These are phyloP conservation scores for Chrysoporthe austroafricana DNA, from an alignment of 2,329 filamentous ascomycete species.

Conservation along the genomic window DNA sequence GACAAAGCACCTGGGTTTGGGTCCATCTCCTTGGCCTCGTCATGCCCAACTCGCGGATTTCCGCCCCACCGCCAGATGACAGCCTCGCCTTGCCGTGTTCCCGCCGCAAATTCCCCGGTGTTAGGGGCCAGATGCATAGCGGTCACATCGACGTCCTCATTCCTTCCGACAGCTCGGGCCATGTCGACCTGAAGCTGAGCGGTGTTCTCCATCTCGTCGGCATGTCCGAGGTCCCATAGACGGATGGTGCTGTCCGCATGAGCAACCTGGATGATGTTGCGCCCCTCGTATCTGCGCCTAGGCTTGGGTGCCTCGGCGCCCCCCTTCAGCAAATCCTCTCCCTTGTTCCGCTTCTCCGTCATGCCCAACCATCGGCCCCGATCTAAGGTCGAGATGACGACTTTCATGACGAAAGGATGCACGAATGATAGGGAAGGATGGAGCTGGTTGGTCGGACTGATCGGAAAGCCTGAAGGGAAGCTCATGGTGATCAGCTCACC, in stretches of 20 bases:
- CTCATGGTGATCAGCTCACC: conserved; percentile 89
- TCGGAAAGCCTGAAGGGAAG: conserved; percentile 89
- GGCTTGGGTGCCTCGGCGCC: conserved; percentile 73
- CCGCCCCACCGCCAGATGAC: conserved; percentile 86
- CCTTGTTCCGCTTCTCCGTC: conserved; percentile 80
- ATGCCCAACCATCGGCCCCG: conserved; percentile 86
- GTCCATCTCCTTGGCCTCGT: conserved; percentile 54
- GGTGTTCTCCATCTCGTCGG: conserved; percentile 90
- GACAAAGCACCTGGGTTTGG: conserved; percentile 72
- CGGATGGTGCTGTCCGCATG: conserved; percentile 92
- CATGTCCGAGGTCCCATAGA: conserved; percentile 90
- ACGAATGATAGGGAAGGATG: conserved; percentile 86
- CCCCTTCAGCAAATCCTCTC: conserved; percentile 77
- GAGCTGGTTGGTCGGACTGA: conserved; percentile 89
- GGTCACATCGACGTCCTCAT: conserved; percentile 75
- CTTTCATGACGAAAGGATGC: conserved; percentile 82
- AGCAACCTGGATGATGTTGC: conserved; percentile 83
- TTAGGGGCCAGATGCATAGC: conserved; percentile 79
- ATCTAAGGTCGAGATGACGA: conserved; percentile 73
- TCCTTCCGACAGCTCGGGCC: conserved; percentile 78
- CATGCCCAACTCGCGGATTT: conserved; percentile 73
- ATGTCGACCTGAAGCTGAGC: conserved; percentile 83
- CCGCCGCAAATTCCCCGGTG: conserved; percentile 84
- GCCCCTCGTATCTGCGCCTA: conserved; percentile 76
- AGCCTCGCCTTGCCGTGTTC: conserved; percentile 81